Percentiles rank a stretch among this genome's conserved stretches.
Evolutionary conservation across 2,329 filamentous ascomycete genomes (phyloP).

Genomic region (Fusarium sp.): DNA sequence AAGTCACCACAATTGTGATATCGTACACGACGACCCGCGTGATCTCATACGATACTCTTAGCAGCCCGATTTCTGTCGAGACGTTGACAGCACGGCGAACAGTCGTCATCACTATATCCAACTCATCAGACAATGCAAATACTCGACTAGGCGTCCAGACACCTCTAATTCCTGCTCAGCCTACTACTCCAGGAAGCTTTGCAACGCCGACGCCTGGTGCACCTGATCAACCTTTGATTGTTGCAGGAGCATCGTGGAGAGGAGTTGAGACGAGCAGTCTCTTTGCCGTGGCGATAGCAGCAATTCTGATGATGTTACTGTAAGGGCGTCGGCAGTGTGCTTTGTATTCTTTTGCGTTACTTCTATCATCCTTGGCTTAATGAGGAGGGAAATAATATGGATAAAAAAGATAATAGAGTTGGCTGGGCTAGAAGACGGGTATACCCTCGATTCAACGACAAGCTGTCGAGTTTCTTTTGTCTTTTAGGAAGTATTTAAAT

Average conservation of each 20-base stretch:
- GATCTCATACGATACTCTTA: conserved; percentile 19
- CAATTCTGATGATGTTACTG: conserved; percentile 21
- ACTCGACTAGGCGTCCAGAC: not conserved
- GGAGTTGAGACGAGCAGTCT: conserved; percentile 20
- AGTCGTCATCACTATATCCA: conserved; percentile 21
- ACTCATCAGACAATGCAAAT: not conserved
- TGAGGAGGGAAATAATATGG: conserved; percentile 1
- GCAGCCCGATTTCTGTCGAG: conserved; percentile 16
- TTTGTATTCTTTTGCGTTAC: not conserved
- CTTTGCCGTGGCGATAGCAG: conserved; percentile 24
- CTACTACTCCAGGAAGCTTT: not conserved
- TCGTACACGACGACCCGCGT: conserved; percentile 30
- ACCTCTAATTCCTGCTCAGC: conserved; percentile 4
- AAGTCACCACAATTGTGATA: conserved; percentile 28
- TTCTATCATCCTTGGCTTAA: conserved; percentile 11
- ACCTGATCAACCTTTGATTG: conserved; percentile 7
- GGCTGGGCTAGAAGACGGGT: conserved; percentile 1
- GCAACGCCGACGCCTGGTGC: conserved; percentile 30
- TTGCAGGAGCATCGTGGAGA: conserved; percentile 21
- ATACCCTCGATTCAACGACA: conserved; percentile 18
- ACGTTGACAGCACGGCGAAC: conserved; percentile 28
- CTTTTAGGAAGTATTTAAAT: conserved; percentile 18
- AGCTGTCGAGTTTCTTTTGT: conserved; percentile 25
- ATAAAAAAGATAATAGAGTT: conserved; percentile 7
- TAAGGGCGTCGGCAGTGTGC: conserved; percentile 1